Evolutionary conservation across 352 stramenopile species (phyloP), one percentile per base, ranked within the genome.

Genomic region (Thraustochytrium sp.): DNA sequence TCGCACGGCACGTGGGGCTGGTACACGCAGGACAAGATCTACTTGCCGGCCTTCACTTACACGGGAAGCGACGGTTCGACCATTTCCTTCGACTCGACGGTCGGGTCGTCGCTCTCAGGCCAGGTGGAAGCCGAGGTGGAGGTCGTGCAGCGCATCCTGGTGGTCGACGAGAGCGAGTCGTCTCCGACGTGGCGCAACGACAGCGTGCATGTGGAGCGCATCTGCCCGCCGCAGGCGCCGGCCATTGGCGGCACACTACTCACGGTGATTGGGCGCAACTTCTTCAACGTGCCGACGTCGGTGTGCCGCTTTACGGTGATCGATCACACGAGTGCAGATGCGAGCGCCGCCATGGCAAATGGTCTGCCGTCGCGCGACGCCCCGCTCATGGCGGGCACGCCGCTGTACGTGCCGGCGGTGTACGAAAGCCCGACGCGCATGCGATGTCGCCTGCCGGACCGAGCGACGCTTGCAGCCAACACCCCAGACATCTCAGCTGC

Each of bases 181-280:
- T 88, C 90, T 3, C 48, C 87, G 3, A 89, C 90, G 38, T 98
- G 94, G 95, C 88, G 88, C 31, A 99, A 99, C 86, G 94, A 98
- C 83, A 98, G 95, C 8, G 74, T 98, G n/a, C 94, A 98, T 84
- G 87, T 94, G 2, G 92, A 97, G 46, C 90, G 94, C n/a, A 83
- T 88, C 9, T 98, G 94, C 82, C 94, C 94, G 2, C 63, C 82
- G 0, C 86, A 80, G 48, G 85, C 90, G 2, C 59, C 85, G 37
- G 82, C 82, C 42, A 84, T 36, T 40, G 89, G 90, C 44, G 89
- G n/a, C 88, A 23, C 49, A 23, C 80, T 92, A 2, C 42, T 98
- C 18, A 98, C 92, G 48, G 89, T 99, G 5, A 95, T 99, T 48
- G 96, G 95, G 1, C 89, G 94, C 26, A 98, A 99, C 87, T 99